A percentile compares a stretch with the other conserved stretches of the same genome.
phyloP scores from a whole-genome alignment of 2,329 filamentous ascomycete species.

The Penicillium capsulatum region DNA sequence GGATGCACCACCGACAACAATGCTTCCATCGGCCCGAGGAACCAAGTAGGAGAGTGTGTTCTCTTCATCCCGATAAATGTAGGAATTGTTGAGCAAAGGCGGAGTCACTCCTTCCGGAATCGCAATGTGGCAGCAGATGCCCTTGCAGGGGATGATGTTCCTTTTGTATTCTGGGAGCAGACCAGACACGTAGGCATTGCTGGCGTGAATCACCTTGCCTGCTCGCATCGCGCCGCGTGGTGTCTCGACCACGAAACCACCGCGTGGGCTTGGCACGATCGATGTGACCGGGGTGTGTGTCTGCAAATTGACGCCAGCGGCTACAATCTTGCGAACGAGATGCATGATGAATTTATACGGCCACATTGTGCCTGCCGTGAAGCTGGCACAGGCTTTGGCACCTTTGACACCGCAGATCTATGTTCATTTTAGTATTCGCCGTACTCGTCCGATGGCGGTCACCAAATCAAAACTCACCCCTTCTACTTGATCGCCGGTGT shows the following conservation, averaged over 20 bases:
- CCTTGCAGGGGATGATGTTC: slow-evolving; percentile 74
- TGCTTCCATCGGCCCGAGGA: slow-evolving; percentile 49
- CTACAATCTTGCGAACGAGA: slow-evolving; percentile 57
- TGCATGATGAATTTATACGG: slow-evolving; percentile 79
- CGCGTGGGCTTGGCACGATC: slow-evolving; percentile 42
- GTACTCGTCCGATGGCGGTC: too few relatives aligned
- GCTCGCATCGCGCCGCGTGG: slow-evolving; percentile 62
- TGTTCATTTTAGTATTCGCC: not conserved
- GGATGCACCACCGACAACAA: slow-evolving; percentile 62
- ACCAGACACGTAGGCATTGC: slow-evolving; percentile 78
- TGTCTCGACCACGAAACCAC: slow-evolving; percentile 52
- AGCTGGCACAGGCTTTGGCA: slow-evolving; percentile 37
- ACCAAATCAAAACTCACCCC: slow-evolving; percentile 24
- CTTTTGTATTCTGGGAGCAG: slow-evolving; percentile 66
- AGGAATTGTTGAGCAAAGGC: slow-evolving; percentile 47
- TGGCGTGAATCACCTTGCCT: slow-evolving; percentile 67
- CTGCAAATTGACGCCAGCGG: slow-evolving; percentile 50
- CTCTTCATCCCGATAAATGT: slow-evolving; percentile 53
- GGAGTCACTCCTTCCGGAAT: slow-evolving; percentile 25
- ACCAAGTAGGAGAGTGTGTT: slow-evolving; percentile 54
- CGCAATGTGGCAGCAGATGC: slow-evolving; percentile 43
- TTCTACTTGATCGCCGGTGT: slow-evolving; percentile 28
- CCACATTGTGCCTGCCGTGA: slow-evolving; percentile 37
- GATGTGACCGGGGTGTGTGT: slow-evolving; percentile 48
- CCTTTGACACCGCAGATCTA: slow-evolving; percentile 41